phyloP scores from a whole-genome alignment of 495 filamentous ascomycete species.

The Usnea hakonensis region DNA sequence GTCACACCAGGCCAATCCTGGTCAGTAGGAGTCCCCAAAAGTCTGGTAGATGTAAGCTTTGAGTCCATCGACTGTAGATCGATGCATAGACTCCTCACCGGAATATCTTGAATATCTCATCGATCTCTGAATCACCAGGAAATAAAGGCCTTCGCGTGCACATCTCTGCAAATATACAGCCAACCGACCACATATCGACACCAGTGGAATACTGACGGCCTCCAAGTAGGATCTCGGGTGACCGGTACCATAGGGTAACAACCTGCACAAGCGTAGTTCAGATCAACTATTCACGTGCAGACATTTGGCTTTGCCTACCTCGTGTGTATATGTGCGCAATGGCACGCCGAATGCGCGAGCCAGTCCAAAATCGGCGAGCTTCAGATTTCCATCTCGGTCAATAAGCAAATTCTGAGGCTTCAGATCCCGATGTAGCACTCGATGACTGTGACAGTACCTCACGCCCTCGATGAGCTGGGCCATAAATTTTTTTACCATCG shows the following conservation, averaged over 20 bases:
- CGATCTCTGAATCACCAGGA: slow-evolving; percentile 97
- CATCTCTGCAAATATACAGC: slow-evolving; percentile 99
- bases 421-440: slow-evolving; percentile 88
- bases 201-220: slow-evolving; percentile 97
- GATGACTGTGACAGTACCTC: slow-evolving; percentile 91
- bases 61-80: neutral
- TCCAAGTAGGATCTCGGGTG: slow-evolving; percentile 95
- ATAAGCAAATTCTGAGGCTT: slow-evolving; percentile 98
- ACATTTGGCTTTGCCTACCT: slow-evolving; percentile 41
- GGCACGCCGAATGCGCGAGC: slow-evolving; percentile 95
- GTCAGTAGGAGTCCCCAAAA: slow-evolving; percentile 88
- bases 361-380: slow-evolving; percentile 95
- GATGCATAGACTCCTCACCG: slow-evolving; percentile 45
- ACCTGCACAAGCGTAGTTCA: slow-evolving; percentile 44
- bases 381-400: slow-evolving; percentile 88
- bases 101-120: slow-evolving; percentile 99
- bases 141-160: slow-evolving; percentile 96
- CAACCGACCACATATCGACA: slow-evolving; percentile 98
- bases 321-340: slow-evolving; percentile 93
- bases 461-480: slow-evolving; percentile 85
- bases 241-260: slow-evolving; percentile 95
- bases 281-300: neutral
- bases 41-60: slow-evolving; percentile 37
- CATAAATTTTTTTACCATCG: slow-evolving; percentile 98
- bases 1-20: slow-evolving; percentile 91